Evolutionary conservation across 139 green algal genomes (phyloP), one percentile per base, ranked within the genome.

Genomic region (Desmodesmus armatus): DNA sequence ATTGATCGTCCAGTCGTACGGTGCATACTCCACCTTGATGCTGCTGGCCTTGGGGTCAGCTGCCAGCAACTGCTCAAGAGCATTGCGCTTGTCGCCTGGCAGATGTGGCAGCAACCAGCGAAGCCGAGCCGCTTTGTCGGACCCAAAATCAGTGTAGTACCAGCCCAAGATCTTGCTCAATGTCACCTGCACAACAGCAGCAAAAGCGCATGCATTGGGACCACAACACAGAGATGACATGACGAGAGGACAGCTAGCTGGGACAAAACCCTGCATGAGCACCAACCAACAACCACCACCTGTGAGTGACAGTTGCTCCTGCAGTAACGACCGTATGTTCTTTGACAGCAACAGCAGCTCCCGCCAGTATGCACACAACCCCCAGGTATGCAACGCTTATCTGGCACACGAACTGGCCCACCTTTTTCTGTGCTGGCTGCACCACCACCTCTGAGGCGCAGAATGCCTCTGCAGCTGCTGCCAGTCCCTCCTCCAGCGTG

Each of bases 131-230:
- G 70, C 60, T 41, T 93, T 86, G 80, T 80, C 86, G 3, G 78
- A 15, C 6, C 91, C 94, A 92, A 98, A 98, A 89, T 98, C 95
- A 0, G 78, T 35, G 7, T 84, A 92, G 73, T 98, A 98, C 95
- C 95, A 98, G 77, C 96, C 94, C 74, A 98, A 94, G 58, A 99
- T 98, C 89, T 94, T 96, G 71, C 92, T 96, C 41, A 98, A 80
- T 27, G 73, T 83, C 17, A 98, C 89, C 44, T 67, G 33, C 17
- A 47, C 13, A 53, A 19, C 43, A 79, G 71, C 4, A 39, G 7
- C 3, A 33, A 39, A n/a, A 40, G 47, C 17, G 47, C 13, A 15
- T 13, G 47, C 47, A 58, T n/a, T n/a, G n/a, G n/a, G n/a, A n/a
- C n/a, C n/a, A n/a, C n/a, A n/a, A n/a, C n/a, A n/a, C n/a, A n/a